Conservation (phyloP, 352 stramenopile genomes). For the Globisporangium polare region DNA sequence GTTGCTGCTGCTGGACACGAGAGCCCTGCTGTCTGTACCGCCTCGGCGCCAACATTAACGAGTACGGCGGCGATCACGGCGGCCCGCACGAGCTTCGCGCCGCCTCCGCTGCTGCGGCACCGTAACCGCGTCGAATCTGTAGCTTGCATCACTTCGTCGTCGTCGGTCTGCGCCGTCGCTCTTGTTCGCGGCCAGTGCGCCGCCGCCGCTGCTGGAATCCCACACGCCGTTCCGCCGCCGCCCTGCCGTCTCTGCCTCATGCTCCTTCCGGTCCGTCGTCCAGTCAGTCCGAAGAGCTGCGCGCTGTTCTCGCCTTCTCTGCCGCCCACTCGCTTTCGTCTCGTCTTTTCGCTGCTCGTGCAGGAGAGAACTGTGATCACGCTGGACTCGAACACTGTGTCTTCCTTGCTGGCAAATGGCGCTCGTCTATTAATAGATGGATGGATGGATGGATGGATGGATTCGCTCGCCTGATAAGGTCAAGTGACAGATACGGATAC, state of each 20-base stretch:
- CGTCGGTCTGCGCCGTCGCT: background rate
- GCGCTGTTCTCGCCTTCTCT: background rate
- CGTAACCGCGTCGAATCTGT: slow-evolving; percentile 1
- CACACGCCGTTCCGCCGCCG: background rate
- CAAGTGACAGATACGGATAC: background rate
- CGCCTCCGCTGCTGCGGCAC: background rate
- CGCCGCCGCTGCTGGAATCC: background rate
- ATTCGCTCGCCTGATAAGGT: slow-evolving; percentile 4
- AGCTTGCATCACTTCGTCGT: background rate
- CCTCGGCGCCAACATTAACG: background rate
- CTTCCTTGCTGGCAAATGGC: background rate
- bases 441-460: background rate
- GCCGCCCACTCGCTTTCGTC: background rate
- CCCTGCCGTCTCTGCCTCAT: background rate
- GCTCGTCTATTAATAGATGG: slow-evolving; percentile 3
- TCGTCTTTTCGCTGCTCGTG: background rate
- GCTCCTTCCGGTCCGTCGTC: background rate
- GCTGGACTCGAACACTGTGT: background rate
- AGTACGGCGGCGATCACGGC: background rate
- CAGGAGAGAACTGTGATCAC: background rate
- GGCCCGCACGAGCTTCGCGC: too few species aligned
- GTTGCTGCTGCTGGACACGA: background rate
- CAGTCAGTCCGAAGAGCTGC: background rate
- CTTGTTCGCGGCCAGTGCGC: background rate
- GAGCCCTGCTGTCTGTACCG: background rate